Conservation (phyloP, 2,329 filamentous ascomycete genomes). For the Colletotrichum magnum region DNA sequence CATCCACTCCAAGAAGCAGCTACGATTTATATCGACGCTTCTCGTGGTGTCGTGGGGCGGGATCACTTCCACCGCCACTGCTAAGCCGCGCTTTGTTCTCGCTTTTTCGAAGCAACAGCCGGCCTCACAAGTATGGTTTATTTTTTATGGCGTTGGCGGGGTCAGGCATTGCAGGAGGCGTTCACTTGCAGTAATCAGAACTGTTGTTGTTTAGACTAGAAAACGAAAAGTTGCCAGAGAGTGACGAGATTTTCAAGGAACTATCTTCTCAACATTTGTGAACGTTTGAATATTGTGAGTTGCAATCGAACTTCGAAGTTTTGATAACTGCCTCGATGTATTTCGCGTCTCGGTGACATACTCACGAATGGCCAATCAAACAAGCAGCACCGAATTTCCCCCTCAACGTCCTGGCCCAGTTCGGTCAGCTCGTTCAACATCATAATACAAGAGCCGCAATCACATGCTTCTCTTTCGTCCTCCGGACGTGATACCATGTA, state of each 20-base stretch:
- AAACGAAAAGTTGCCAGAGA: not conserved
- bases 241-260: slow-evolving; percentile 12
- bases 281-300: no score
- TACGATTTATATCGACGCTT: not conserved
- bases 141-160: slow-evolving; percentile 37
- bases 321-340: no score
- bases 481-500: not conserved
- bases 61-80: not conserved
- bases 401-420: not conserved
- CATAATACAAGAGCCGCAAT: slow-evolving; percentile 6
- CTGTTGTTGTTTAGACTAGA: slow-evolving; percentile 29
- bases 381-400: not conserved
- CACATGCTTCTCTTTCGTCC: slow-evolving; percentile 15
- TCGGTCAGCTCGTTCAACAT: not conserved
- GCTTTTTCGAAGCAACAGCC: slow-evolving; percentile 6
- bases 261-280: not conserved
- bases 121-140: slow-evolving; percentile 32
- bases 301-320: no score
- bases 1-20: slow-evolving; percentile 7
- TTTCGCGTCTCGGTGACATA: no score
- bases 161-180: slow-evolving; percentile 35
- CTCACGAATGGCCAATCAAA: not conserved
- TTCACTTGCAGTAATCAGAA: slow-evolving; percentile 28
- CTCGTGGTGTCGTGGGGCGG: not conserved
- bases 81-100: not conserved